These are phyloP conservation scores for Juglanconis juglandina DNA, from an alignment of 2,329 filamentous ascomycete genomes.

Conservation along the genomic window DNA sequence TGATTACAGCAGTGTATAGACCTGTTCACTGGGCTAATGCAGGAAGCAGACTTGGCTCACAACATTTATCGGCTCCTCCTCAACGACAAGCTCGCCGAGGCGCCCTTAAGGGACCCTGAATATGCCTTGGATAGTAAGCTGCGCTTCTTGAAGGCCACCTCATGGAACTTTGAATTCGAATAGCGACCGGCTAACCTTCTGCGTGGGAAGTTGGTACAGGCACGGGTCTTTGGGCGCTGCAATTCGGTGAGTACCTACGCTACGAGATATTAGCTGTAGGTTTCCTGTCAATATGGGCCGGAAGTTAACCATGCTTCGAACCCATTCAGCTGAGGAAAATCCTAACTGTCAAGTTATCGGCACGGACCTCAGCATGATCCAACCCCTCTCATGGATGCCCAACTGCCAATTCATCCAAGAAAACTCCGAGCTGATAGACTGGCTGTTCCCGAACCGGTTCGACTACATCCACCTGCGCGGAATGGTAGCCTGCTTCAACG, in stretches of 20 bases:
- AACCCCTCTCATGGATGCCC: conserved; percentile 1
- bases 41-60: neutral
- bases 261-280: neutral
- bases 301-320: neutral
- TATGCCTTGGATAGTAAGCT: neutral
- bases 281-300: neutral
- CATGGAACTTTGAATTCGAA: neutral
- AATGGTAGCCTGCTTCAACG: neutral
- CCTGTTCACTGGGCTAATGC: neutral
- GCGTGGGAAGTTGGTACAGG: neutral
- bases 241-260: conserved; percentile 1
- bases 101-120: neutral
- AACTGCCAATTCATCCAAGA: conserved; percentile 4
- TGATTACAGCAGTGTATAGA: neutral
- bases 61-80: neutral
- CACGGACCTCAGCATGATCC: neutral
- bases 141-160: neutral
- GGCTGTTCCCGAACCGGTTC: neutral
- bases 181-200: neutral
- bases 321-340: neutral
- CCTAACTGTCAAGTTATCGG: neutral
- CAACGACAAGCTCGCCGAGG: neutral
- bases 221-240: conserved; percentile 1
- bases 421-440: neutral
- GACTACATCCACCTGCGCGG: conserved; percentile 3